These are phyloP conservation scores for Vitis amurensis DNA, from an alignment of 164 flowering plant species.

Conservation along the genomic window DNA sequence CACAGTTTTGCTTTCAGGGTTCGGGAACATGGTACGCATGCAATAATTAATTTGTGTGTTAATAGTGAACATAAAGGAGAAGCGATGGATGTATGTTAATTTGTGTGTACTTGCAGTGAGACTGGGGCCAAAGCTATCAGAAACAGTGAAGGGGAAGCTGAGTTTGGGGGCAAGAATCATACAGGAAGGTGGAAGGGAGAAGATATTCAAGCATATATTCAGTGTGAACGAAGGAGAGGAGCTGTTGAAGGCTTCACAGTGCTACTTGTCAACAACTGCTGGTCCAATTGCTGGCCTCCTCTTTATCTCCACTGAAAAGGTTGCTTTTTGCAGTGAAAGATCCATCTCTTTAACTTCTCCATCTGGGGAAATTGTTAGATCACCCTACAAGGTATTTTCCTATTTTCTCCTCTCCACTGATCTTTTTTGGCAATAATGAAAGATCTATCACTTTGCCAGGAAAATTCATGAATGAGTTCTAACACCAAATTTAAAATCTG, in stretches of 20 bases:
- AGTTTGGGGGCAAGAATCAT: constrained; percentile 39
- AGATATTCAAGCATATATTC: constrained; percentile 32
- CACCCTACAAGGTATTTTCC: constrained; percentile 32
- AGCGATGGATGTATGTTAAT: not conserved
- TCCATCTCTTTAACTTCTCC: constrained; percentile 23
- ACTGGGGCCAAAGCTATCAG: constrained; percentile 31
- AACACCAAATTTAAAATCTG: not conserved
- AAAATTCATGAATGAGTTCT: not conserved
- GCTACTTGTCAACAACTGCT: constrained; percentile 44
- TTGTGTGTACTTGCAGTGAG: constrained; percentile 27
- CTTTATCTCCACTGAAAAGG: constrained; percentile 38
- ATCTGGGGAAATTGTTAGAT: constrained; percentile 7
- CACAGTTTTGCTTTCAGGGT: constrained; percentile 20
- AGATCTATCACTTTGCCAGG: too few species aligned
- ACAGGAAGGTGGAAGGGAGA: constrained; percentile 35
- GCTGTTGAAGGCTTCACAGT: constrained; percentile 40
- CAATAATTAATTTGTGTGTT: not conserved
- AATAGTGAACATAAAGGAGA: not conserved
- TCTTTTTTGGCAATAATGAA: too few species aligned
- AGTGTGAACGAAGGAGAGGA: constrained; percentile 30
- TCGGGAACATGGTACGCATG: constrained; percentile 21
- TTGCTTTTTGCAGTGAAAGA: constrained; percentile 48
- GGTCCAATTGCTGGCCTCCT: constrained; percentile 50
- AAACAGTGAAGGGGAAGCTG: constrained; percentile 37
- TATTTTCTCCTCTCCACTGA: not conserved